Evolutionary conservation across 2,329 filamentous ascomycete genomes (phyloP).

Genomic region (Tricladium varicosporioides): DNA sequence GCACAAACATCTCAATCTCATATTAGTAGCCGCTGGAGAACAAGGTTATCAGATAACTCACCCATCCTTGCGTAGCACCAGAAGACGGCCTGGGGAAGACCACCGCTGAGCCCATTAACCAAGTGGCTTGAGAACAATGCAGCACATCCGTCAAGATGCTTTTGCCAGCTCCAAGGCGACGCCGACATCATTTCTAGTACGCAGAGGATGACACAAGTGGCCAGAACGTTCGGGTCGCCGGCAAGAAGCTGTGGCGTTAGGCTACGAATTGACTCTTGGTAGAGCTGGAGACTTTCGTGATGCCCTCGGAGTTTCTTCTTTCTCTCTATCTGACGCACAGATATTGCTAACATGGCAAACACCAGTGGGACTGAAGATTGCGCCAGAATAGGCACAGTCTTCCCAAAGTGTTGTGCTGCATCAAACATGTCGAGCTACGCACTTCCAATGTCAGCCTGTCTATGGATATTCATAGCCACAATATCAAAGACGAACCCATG

Average conservation of each 20-base stretch:
- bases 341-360: constrained; percentile 52
- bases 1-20: constrained; percentile 46
- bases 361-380: constrained; percentile 43
- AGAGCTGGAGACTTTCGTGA: constrained; percentile 50
- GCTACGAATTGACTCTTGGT: constrained; percentile 49
- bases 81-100: constrained; percentile 50
- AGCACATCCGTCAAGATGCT: constrained; percentile 56
- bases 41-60: neutral
- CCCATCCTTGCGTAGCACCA: constrained; percentile 58
- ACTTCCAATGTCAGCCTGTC: constrained; percentile 42
- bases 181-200: constrained; percentile 49
- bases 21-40: neutral
- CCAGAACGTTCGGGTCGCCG: constrained; percentile 44
- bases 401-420: constrained; percentile 48
- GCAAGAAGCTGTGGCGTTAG: constrained; percentile 42
- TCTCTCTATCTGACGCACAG: constrained; percentile 49
- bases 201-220: constrained; percentile 46
- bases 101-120: constrained; percentile 48
- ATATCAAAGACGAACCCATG: constrained; percentile 38
- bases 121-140: constrained; percentile 49
- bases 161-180: constrained; percentile 49
- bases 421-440: constrained; percentile 58
- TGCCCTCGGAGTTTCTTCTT: constrained; percentile 40
- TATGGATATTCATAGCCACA: neutral
- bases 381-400: constrained; percentile 48